phyloP scores from a whole-genome alignment of 768 basidiomycete species.

The Suillus paluster region DNA sequence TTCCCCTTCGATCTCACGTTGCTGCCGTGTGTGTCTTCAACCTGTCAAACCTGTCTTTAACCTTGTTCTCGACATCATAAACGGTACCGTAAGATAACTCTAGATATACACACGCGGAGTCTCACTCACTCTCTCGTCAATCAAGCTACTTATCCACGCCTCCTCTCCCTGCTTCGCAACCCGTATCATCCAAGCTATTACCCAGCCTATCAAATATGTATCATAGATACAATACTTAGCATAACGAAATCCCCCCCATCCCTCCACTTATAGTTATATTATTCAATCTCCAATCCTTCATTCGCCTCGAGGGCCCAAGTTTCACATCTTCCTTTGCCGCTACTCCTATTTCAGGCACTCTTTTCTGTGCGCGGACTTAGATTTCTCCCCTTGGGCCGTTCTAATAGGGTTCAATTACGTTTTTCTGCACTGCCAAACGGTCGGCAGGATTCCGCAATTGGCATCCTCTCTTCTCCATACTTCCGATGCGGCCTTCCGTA shows the following conservation, averaged over 20 bases:
- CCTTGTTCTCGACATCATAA: conserved; percentile 16
- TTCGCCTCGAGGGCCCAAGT: conserved; percentile 29
- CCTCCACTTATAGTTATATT: conserved; percentile 30
- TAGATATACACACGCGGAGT: not conserved
- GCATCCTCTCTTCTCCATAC: not conserved
- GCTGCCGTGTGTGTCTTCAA: not conserved
- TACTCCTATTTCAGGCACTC: conserved; percentile 30
- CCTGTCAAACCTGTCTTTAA: conserved; percentile 11
- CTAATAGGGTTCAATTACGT: conserved; percentile 22
- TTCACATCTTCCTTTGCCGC: conserved; percentile 29
- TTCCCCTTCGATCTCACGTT: conserved; percentile 12
- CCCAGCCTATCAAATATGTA: conserved; percentile 4
- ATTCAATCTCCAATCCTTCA: conserved; percentile 7
- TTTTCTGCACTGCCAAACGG: conserved; percentile 29
- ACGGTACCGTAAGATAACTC: conserved; percentile 8
- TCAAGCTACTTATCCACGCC: conserved; percentile 3
- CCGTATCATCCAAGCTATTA: conserved; percentile 21
- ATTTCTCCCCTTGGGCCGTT: conserved; percentile 21
- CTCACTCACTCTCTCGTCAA: conserved; percentile 7
- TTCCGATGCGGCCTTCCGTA: conserved; percentile 7
- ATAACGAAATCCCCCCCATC: conserved; percentile 17
- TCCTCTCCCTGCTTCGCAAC: conserved; percentile 22
- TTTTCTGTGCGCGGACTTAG: conserved; percentile 24
- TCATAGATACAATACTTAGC: conserved; percentile 13
- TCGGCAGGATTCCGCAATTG: not conserved